Conservation (phyloP, 192 early-diverging fungal genomes). For the Podila horticola region DNA sequence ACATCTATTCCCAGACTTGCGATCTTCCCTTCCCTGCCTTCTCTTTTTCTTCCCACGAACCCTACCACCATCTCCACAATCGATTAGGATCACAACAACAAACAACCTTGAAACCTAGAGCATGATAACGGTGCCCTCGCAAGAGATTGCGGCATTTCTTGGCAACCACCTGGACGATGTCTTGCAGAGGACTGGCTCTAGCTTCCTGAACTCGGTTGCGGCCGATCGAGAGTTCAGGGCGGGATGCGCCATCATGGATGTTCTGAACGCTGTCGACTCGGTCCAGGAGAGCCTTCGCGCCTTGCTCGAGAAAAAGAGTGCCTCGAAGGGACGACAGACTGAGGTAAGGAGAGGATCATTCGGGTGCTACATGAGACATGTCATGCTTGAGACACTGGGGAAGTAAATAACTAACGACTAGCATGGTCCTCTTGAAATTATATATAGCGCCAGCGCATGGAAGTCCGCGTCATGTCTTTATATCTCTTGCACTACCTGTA, state of each 20-base stretch:
- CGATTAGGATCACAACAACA: background rate
- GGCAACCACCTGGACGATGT: constrained; percentile 48
- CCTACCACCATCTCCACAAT: background rate
- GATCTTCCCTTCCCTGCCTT: too few relatives aligned
- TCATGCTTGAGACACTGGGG: background rate
- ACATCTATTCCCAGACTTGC: too few relatives aligned
- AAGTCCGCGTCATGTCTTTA: constrained; percentile 42
- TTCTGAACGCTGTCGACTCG: constrained; percentile 47
- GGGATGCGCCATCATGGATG: constrained; percentile 51
- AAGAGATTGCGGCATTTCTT: constrained; percentile 51
- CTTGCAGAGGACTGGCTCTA: constrained; percentile 39
- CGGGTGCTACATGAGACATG: background rate
- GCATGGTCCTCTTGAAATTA: too few relatives aligned
- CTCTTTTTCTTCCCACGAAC: background rate
- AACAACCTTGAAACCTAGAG: constrained; percentile 6
- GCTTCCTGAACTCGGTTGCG: constrained; percentile 40
- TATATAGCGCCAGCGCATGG: constrained; percentile 18
- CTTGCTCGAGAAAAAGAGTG: constrained; percentile 22
- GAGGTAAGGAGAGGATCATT: constrained; percentile 24
- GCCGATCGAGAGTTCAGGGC: constrained; percentile 47
- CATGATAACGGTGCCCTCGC: constrained; percentile 53
- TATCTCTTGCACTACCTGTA: constrained; percentile 44
- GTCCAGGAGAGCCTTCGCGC: constrained; percentile 26
- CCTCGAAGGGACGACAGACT: constrained; percentile 8
- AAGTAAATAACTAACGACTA: background rate